phyloP scores from a whole-genome alignment of 2,329 filamentous ascomycete species.

The Fusarium incarnatum region DNA sequence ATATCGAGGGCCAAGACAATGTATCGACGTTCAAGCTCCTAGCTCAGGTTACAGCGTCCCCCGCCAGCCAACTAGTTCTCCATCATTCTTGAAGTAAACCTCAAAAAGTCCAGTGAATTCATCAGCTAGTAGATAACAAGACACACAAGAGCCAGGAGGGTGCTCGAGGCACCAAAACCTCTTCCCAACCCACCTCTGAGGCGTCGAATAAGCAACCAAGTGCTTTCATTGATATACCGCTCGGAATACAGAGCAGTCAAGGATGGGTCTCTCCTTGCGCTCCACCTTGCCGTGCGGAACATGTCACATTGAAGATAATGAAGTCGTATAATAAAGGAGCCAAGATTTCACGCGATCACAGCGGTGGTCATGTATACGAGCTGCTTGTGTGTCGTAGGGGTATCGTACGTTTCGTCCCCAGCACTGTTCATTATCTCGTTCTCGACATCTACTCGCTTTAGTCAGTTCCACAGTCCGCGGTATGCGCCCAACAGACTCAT shows the following conservation, averaged over 20 bases:
- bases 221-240: conserved; percentile 67
- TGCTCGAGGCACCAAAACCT: conserved; percentile 47
- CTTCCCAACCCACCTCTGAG: conserved; percentile 45
- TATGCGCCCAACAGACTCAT: conserved; percentile 58
- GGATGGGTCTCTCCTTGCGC: conserved; percentile 80
- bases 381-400: conserved; percentile 42
- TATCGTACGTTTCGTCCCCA: conserved; percentile 54
- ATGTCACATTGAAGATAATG: conserved; percentile 14
- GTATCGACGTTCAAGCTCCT: conserved; percentile 58
- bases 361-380: conserved; percentile 4
- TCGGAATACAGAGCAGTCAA: conserved; percentile 82
- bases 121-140: conserved; percentile 53
- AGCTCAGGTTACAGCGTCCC: conserved; percentile 46
- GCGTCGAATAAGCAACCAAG: conserved; percentile 40
- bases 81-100: conserved; percentile 12
- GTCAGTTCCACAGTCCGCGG: conserved; percentile 23
- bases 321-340: conserved; percentile 3
- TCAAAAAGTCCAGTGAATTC: conserved; percentile 14
- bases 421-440: conserved; percentile 37
- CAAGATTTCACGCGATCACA: conserved; percentile 8
- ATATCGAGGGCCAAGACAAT: conserved; percentile 42
- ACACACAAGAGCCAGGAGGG: conserved; percentile 55
- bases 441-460: conserved; percentile 43
- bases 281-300: conserved; percentile 79
- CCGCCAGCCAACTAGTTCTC: conserved; percentile 34